phyloP scores from a whole-genome alignment of 2,329 filamentous ascomycete species.

The Alternaria rosae region DNA sequence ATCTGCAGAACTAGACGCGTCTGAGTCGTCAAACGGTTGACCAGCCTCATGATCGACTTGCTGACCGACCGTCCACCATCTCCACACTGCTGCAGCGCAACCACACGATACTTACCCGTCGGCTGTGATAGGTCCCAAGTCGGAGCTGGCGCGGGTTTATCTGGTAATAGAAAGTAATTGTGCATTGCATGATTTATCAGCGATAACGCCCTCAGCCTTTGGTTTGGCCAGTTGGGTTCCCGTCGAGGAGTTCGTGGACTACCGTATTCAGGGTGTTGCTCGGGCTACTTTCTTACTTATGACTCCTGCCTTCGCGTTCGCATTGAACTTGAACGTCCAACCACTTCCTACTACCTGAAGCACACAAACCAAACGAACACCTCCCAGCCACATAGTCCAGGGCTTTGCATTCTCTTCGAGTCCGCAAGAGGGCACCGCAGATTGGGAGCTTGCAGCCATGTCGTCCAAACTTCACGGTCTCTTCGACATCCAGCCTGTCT shows the following conservation, averaged over 20 bases:
- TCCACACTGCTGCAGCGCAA: conserved; percentile 3
- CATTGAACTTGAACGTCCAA: not conserved
- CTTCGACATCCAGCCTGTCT: conserved; percentile 52
- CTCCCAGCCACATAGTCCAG: not conserved
- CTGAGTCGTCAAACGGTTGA: not conserved
- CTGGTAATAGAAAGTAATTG: not conserved
- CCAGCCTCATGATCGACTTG: not conserved
- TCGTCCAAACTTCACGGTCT: conserved; percentile 49
- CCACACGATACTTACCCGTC: not conserved
- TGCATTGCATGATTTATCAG: conserved; percentile 31
- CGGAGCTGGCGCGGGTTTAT: not conserved
- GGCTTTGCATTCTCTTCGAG: not conserved
- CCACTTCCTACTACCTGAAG: not conserved
- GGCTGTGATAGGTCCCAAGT: conserved; percentile 14
- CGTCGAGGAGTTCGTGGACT: conserved; percentile 7
- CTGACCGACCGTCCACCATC: not conserved
- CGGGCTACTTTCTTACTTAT: not conserved
- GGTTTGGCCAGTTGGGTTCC: conserved; percentile 13
- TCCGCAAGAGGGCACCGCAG: not conserved
- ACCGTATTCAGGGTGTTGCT: conserved; percentile 3
- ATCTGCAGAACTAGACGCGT: not conserved
- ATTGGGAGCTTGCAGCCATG: conserved; percentile 41
- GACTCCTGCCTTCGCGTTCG: not conserved
- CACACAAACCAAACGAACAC: not conserved
- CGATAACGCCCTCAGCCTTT: conserved; percentile 19